Conservation (phyloP, 164 flowering plant species). For the Paratinospora sagittata region DNA sequence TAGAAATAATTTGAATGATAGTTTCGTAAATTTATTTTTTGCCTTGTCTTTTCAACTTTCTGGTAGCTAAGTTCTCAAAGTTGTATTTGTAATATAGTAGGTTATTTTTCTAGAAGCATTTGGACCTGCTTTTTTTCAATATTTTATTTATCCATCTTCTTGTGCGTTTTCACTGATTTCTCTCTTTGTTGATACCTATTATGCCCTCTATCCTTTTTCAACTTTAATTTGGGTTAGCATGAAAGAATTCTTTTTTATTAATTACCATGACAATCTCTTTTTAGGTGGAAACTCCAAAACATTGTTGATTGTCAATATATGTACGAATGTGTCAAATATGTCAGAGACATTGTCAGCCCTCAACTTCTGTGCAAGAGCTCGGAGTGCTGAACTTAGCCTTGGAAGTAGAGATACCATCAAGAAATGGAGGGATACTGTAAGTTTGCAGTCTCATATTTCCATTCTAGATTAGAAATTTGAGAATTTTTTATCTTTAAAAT, state of each 20-base stretch:
- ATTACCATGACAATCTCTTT: slow-evolving; percentile 9
- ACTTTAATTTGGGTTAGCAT: neutral
- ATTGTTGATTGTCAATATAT: slow-evolving; percentile 73
- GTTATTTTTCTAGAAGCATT: too few species aligned
- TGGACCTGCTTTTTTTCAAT: too few species aligned
- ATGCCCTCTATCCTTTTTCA: neutral
- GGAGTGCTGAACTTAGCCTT: slow-evolving; percentile 77
- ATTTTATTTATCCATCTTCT: too few species aligned
- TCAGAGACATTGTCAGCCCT: slow-evolving; percentile 83
- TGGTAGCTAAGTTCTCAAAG: too few species aligned
- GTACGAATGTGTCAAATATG: slow-evolving; percentile 60
- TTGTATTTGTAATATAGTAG: too few species aligned
- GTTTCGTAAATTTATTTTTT: too few species aligned
- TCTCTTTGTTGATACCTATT: too few species aligned
- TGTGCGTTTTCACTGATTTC: too few species aligned
- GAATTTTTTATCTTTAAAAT: neutral
- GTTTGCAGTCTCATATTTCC: slow-evolving; percentile 17
- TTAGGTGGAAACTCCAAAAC: slow-evolving; percentile 90
- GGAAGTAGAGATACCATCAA: slow-evolving; percentile 92
- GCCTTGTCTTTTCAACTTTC: too few species aligned
- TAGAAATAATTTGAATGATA: too few species aligned
- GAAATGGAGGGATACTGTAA: slow-evolving; percentile 95
- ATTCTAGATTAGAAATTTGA: neutral
- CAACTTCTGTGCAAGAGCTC: slow-evolving; percentile 79
- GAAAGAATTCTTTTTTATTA: neutral